A percentile compares a stretch with the other conserved stretches of the same genome.
These are phyloP conservation scores for Claviceps sp. DNA, from an alignment of 2,329 filamentous ascomycete genomes.

Conservation along the genomic window DNA sequence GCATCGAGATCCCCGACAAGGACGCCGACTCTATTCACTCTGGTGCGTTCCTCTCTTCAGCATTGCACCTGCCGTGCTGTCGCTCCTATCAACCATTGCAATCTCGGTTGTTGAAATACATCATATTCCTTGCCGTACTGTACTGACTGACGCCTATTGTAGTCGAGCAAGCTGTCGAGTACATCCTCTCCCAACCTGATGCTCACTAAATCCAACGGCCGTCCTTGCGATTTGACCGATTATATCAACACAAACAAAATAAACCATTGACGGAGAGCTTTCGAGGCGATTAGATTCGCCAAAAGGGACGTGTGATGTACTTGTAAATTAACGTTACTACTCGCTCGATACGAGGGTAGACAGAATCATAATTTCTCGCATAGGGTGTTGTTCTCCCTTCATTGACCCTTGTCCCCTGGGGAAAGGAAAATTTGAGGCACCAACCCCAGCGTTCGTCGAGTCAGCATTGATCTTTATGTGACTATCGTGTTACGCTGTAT, in stretches of 20 bases:
- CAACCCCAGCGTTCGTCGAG: too few relatives aligned
- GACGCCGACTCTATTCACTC: conserved; percentile 90
- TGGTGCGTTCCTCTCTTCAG: conserved; percentile 43
- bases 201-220: conserved; percentile 45
- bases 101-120: background rate
- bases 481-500: too few relatives aligned
- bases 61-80: background rate
- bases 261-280: background rate
- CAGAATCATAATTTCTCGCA: background rate
- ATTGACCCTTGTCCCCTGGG: background rate
- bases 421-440: too few relatives aligned
- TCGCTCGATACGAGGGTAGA: background rate
- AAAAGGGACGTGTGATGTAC: background rate
- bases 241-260: background rate
- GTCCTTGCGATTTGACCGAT: background rate
- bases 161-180: conserved; percentile 92
- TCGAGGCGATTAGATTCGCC: background rate
- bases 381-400: background rate
- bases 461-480: too few relatives aligned
- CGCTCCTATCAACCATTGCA: background rate
- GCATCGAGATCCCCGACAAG: conserved; percentile 98
- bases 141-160: conserved; percentile 22
- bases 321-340: conserved; percentile 4
- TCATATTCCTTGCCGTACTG: too few relatives aligned
- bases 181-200: conserved; percentile 86